A percentile compares a stretch with the other conserved stretches of the same genome.
Conservation (phyloP, 1,284 basidiomycete genomes). For the Ustanciosporium gigantosporum region DNA sequence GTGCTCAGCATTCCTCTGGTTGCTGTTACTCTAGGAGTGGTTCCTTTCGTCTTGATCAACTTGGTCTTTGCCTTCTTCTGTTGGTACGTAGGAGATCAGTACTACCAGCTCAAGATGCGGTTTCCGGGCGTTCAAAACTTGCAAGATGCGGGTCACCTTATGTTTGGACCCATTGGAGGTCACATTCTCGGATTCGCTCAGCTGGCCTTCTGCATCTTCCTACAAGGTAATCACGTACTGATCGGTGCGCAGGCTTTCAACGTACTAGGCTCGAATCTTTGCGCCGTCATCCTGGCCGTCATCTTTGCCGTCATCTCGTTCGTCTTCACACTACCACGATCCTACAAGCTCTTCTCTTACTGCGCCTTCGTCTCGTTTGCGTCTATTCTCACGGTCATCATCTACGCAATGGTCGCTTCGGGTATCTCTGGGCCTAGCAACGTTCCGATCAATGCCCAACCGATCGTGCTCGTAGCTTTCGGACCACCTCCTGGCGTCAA, state of each 20-base stretch:
- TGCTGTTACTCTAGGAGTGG: conserved; percentile 47
- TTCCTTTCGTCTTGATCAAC: conserved; percentile 44
- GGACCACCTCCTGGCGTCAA: conserved; percentile 35
- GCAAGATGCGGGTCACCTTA: conserved; percentile 49
- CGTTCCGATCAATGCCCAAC: conserved; percentile 19
- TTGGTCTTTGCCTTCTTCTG: conserved; percentile 43
- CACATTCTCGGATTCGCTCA: conserved; percentile 30
- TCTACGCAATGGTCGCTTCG: conserved; percentile 53
- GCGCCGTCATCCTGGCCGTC: conserved; percentile 39
- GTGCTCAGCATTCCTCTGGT: conserved; percentile 48
- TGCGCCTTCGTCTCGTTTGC: conserved; percentile 47
- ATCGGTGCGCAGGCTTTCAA: conserved; percentile 48
- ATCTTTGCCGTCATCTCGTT: conserved; percentile 50
- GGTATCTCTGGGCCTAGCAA: conserved; percentile 46
- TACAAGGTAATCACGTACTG: conserved; percentile 50
- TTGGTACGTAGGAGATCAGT: conserved; percentile 43
- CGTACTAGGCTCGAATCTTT: conserved; percentile 45
- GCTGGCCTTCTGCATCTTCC: conserved; percentile 43
- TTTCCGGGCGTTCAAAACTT: conserved; percentile 52
- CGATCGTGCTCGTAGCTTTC: conserved; percentile 37
- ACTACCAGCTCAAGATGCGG: conserved; percentile 45
- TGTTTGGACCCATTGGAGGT: conserved; percentile 43
- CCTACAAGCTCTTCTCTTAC: conserved; percentile 49
- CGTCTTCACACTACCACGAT: conserved; percentile 49
- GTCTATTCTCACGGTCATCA: conserved; percentile 48